phyloP scores from a whole-genome alignment of 306 rosid genomes.

The Trifolium subterraneum region DNA sequence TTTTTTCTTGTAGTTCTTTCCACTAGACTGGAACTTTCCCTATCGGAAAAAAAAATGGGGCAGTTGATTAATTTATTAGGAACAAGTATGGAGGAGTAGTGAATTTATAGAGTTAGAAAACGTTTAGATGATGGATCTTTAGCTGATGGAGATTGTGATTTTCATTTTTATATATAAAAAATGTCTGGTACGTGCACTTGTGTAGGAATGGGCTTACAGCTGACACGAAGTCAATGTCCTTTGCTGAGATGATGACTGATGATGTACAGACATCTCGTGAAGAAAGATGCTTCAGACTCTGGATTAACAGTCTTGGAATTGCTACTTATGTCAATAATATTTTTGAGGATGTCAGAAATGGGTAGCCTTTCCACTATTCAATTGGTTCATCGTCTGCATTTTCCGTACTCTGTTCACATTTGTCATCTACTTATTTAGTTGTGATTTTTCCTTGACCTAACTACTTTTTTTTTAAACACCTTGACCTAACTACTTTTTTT shows the following conservation, averaged over 20 bases:
- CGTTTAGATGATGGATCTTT: background rate
- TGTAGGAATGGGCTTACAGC: conserved; percentile 93
- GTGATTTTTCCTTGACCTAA: conserved; percentile 22
- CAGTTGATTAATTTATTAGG: conserved; percentile 28
- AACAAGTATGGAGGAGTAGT: background rate
- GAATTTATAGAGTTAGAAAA: background rate
- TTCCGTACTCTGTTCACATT: conserved; percentile 28
- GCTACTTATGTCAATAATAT: conserved; percentile 85
- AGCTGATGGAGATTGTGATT: conserved; percentile 20
- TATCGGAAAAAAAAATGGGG: background rate
- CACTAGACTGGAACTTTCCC: conserved; percentile 16
- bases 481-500: conserved; percentile 1
- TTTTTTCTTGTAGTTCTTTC: conserved; percentile 24
- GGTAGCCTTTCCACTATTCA: conserved; percentile 57
- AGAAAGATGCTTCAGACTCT: conserved; percentile 95
- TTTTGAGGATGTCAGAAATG: conserved; percentile 96
- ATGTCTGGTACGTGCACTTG: conserved; percentile 32
- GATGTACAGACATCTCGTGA: conserved; percentile 96
- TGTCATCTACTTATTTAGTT: conserved; percentile 3
- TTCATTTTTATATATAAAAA: conserved; percentile 27
- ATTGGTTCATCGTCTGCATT: conserved; percentile 19
- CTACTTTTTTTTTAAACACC: background rate
- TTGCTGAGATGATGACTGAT: conserved; percentile 99
- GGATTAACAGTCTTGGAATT: conserved; percentile 98
- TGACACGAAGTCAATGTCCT: conserved; percentile 70